Base-by-base conservation (phyloP, 2,329 filamentous ascomycete species). In the Curvularia verruculosa region DNA sequence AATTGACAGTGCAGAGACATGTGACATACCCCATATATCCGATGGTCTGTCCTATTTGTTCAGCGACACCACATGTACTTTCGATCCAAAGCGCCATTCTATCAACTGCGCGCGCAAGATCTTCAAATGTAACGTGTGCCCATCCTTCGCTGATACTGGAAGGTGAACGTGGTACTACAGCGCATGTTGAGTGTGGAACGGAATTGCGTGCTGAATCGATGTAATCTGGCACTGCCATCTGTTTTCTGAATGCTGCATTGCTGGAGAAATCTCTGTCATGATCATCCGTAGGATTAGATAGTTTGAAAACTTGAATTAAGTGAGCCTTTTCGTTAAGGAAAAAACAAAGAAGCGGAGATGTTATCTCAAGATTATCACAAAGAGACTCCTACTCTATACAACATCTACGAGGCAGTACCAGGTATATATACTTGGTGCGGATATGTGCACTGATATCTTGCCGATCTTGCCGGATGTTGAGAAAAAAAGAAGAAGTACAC, bases 21-120 rank as follows among this genome's bases (percentile, higher is more conserved):
- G 4, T 34, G 31, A 49, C 52, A 26, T 19, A 54, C 52, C 52
- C 52, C 37, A 54, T 49, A 1, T 49, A 54, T 12, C 52, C 52
- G 1, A 54, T 54, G 2, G 52, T 43, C 26, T 54, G 37, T 3
- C 52, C 52, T 5, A 10, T 3, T 1, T 23, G 23, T 21, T 37
- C 5, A 12, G 52, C 36, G 9, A 44, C 28, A 26, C 52, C 52
- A 9, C 37, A 49, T 0, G 13, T 49, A 1, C 15, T 36, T 5
- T 54, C 45, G n/a, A 54, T 49, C 45, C 45, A 54, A 9, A 37
- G 29, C 5, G 52, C 29, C 45, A 54, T 26, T 18, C 18, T 54
- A n/a, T 54, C 12, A 1, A 54, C 45, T 23, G 52, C 45, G 13
- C 37, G 37, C 21, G 45, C 45, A 7, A 54, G 21, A 8, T 54